phyloP scores from a whole-genome alignment of 495 filamentous ascomycete species.

The Physcia stellaris region DNA sequence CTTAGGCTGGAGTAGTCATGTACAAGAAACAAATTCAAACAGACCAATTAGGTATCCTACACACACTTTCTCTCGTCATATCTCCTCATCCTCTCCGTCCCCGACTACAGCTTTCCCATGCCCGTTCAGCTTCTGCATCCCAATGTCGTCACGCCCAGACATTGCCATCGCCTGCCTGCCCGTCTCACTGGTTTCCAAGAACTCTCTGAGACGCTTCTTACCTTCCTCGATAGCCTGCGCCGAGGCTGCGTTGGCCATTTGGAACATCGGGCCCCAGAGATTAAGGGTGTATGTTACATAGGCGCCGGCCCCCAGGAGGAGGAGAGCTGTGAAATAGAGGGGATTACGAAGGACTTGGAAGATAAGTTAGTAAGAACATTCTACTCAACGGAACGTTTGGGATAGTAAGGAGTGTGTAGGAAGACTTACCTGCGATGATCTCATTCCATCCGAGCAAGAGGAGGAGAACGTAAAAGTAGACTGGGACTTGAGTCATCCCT shows the following conservation, averaged over 20 bases:
- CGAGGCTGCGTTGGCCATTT: slow-evolving; percentile 82
- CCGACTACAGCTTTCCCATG: slow-evolving; percentile 38
- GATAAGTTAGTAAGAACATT: slow-evolving; percentile 24
- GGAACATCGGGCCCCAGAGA: slow-evolving; percentile 86
- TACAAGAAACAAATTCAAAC: no score
- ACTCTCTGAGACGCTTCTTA: slow-evolving; percentile 77
- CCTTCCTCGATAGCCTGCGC: slow-evolving; percentile 77
- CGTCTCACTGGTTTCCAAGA: slow-evolving; percentile 66
- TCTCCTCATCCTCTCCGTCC: slow-evolving; percentile 31
- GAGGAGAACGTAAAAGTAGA: slow-evolving; percentile 86
- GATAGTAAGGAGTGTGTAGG: slow-evolving; percentile 1
- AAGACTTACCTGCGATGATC: slow-evolving; percentile 66
- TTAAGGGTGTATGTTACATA: slow-evolving; percentile 90
- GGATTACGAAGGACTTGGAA: slow-evolving; percentile 76
- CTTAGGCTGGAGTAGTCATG: no score
- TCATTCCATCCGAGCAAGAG: slow-evolving; percentile 95
- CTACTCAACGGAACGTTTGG: neutral
- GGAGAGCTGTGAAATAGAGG: slow-evolving; percentile 76
- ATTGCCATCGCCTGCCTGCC: slow-evolving; percentile 69
- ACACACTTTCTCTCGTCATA: no score
- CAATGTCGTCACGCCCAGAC: slow-evolving; percentile 38
- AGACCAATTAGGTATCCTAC: no score
- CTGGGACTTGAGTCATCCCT: slow-evolving; percentile 81
- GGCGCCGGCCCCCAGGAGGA: slow-evolving; percentile 56
- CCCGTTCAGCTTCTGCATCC: slow-evolving; percentile 45